A percentile compares a stretch with the other conserved stretches of the same genome.
phyloP scores from a whole-genome alignment of 2,329 filamentous ascomycete species.

The Aspergillus novofumigatus region DNA sequence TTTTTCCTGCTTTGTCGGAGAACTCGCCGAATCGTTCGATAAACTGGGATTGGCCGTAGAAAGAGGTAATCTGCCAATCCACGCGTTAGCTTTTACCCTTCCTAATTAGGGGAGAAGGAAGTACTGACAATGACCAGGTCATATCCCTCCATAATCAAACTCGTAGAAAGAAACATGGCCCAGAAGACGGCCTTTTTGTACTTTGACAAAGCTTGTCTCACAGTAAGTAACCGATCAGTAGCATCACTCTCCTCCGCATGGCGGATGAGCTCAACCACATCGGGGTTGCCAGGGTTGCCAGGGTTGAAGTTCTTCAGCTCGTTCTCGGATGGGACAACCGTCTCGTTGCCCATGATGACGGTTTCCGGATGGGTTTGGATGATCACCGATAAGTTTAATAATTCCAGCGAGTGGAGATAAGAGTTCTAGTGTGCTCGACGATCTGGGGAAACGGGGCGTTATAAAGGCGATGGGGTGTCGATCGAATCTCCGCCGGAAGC shows the following conservation, averaged over 20 bases:
- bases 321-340: background rate
- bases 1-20: background rate
- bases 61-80: slow-evolving; percentile 4
- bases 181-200: slow-evolving; percentile 27
- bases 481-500: background rate
- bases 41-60: slow-evolving; percentile 9
- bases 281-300: background rate
- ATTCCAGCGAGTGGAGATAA: background rate
- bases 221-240: slow-evolving; percentile 23
- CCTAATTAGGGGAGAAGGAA: background rate
- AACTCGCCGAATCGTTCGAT: slow-evolving; percentile 6
- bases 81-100: background rate
- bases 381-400: background rate
- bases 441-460: background rate
- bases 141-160: slow-evolving; percentile 28
- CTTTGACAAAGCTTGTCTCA: slow-evolving; percentile 17
- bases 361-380: background rate
- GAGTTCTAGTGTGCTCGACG: background rate
- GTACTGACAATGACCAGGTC: slow-evolving; percentile 12
- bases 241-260: slow-evolving; percentile 14
- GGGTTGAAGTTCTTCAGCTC: background rate
- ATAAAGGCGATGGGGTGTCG: background rate
- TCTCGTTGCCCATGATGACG: background rate
- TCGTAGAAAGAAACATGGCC: slow-evolving; percentile 23
- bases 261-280: slow-evolving; percentile 2